Base-by-base conservation (phyloP, 148 eudicot genomes). In the Suaeda aralocaspica region DNA sequence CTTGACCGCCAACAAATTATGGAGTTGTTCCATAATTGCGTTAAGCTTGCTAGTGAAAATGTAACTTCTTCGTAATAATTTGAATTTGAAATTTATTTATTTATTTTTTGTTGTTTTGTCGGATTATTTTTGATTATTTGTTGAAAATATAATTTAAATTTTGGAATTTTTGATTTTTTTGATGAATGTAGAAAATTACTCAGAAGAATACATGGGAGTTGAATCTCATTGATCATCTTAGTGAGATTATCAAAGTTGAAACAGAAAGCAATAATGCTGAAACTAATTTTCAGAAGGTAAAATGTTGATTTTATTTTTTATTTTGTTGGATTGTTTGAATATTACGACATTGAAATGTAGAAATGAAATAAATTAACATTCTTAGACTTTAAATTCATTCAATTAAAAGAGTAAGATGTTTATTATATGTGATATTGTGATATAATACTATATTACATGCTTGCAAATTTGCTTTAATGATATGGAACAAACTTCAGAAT, bases 171-270 rank as follows among this genome's bases (percentile, higher is more conserved):
- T 21, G 15, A 12, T 18, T 2, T 5, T 65, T 56, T 26, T 59
- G 71, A 25, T 22, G 58, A 45, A 59, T 80, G 81, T 80, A 93
- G 98, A 93, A 90, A 90, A 93, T 93, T 48, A 93, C 84, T 63
- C 98, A 93, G 80, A 93, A 90, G 81, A 93, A 93, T 63, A 93
- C 98, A 4, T 93, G 98, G 98, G 98, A 93, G 78, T 84, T 93
- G 77, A 79, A 78, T 76, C 74, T 93, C 80, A 93, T 93, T 16
- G 98, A 93, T 66, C 96, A 93, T 81, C 83, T 93, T 16, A 76
- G 82, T 65, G 92, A 92, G 49, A 85, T 92, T 45, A 85, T 92
- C 30, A 87, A 86, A 73, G 93, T 86, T 28, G 98, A 90, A 72
- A 84, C 84, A 51, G 84, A 81, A 65, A 79, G 79, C 60, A 93